phyloP scores from a whole-genome alignment of 306 rosid species.

The Oemleria cerasiformis region DNA sequence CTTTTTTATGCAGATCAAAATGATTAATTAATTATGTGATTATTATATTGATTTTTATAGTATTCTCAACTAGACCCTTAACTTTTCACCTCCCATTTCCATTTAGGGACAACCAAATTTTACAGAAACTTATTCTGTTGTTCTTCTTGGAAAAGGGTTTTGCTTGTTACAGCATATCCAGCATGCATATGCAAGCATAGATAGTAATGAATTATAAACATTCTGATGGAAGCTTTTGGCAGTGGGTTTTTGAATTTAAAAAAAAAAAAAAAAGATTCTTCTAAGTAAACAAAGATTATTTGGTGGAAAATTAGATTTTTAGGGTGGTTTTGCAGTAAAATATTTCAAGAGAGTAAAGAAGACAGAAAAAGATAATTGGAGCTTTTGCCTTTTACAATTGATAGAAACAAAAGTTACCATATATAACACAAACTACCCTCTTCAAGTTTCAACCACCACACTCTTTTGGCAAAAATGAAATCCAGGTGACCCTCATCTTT shows the following conservation, averaged over 20 bases:
- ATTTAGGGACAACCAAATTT: constrained; percentile 18
- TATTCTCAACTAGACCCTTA: constrained; percentile 5
- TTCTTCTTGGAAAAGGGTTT: not conserved
- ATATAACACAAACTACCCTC: not conserved
- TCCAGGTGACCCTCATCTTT: not conserved
- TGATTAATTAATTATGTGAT: not conserved
- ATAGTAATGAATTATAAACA: constrained; percentile 13
- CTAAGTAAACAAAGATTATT: not conserved
- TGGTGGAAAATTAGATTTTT: not conserved
- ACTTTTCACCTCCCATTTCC: constrained; percentile 14
- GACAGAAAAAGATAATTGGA: not conserved
- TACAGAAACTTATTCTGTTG: constrained; percentile 4
- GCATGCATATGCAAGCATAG: constrained; percentile 13
- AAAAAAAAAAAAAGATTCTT: not conserved
- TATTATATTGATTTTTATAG: not conserved
- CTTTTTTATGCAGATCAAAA: not conserved
- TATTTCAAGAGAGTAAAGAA: not conserved
- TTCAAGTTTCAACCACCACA: not conserved
- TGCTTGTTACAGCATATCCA: constrained; percentile 9
- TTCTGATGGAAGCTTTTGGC: constrained; percentile 16
- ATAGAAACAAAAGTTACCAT: not conserved
- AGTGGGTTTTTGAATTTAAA: constrained; percentile 1
- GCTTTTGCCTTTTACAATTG: not conserved
- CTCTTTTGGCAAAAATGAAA: not conserved
- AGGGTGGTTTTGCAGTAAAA: not conserved